Evolutionary conservation across 768 basidiomycete genomes (phyloP), one percentile per base, ranked within the genome.

Genomic region (Daedalea quercina): DNA sequence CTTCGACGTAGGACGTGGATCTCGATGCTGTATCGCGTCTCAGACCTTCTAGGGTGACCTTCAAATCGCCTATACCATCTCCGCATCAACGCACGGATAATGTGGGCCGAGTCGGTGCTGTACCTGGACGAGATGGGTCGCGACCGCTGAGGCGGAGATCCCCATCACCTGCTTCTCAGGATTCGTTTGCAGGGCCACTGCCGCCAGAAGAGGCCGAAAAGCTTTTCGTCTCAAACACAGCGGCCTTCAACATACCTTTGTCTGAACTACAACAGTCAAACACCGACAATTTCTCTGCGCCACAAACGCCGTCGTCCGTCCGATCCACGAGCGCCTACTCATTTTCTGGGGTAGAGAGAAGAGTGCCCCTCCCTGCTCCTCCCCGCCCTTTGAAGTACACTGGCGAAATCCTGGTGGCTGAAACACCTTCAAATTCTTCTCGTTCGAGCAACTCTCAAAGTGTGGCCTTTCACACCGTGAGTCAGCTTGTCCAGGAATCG

Each of bases 141-240:
- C 61, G 60, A 19, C 58, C 55, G 23, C 57, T 53, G n/a, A 59
- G 53, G 46, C 62, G 45, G 44, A 65, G 73, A 23, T 73, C 72
- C n/a, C 67, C 67, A 20, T 71, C 73, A 6, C 61, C 60, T 34
- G 63, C 65, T 9, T 82, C 83, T 3, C 75, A 79, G 63, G 84
- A 86, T 63, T 87, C 85, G 1, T 85, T 87, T 54, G 82, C 74
- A 37, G 78, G 73, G 31, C 71, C 72, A 33, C 55, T 74, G n/a
- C 72, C 76, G 1, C 33, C 25, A 2, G 71, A 74, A 34, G 76
- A 82, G 53, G 74, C 73, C 9, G 73, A 74, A 25, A 70, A 73
- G 49, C 66, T 63, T 24, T 78, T 74, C 56, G 56, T 84, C 3
- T 73, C 76, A 13, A 64, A 66, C 15, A 66, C 75, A 2, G 77